A percentile compares a stretch with the other conserved stretches of the same genome.
Conservation (phyloP, 495 filamentous ascomycete genomes). For the Daldinia decipiens region DNA sequence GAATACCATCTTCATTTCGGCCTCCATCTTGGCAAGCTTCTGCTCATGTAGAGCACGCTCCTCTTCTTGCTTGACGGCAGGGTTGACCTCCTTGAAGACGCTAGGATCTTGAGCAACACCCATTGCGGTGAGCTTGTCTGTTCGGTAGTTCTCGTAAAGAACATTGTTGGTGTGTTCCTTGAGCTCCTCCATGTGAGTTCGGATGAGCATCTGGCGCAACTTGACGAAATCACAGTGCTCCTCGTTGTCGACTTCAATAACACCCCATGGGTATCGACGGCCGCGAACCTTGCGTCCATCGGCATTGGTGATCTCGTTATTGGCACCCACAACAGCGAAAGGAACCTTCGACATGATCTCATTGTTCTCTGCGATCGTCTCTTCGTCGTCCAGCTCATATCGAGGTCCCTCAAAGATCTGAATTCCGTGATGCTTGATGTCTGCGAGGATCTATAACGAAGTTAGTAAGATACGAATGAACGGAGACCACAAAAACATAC, state of each 20-base stretch:
- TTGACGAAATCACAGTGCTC: constrained; percentile 99
- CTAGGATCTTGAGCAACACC: constrained; percentile 97
- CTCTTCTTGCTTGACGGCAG: constrained; percentile 99
- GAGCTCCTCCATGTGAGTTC: constrained; percentile 99
- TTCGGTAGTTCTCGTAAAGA: constrained; percentile 99
- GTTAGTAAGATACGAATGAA: constrained; percentile 28
- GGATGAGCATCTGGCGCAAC: constrained; percentile 98
- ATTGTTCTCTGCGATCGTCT: constrained; percentile 99
- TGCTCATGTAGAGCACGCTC: constrained; percentile 97
- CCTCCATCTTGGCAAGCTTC: constrained; percentile 99
- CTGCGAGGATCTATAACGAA: constrained; percentile 82
- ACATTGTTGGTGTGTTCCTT: constrained; percentile 99
- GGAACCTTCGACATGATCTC: constrained; percentile 99
- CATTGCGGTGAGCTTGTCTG: constrained; percentile 97
- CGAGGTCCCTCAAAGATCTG: constrained; percentile 99
- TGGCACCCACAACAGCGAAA: constrained; percentile 97
- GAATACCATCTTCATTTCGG: constrained; percentile 99
- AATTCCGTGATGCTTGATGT: constrained; percentile 95
- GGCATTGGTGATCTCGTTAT: constrained; percentile 85
- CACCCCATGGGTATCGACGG: constrained; percentile 96
- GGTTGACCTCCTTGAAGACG: constrained; percentile 99
- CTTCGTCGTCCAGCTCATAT: constrained; percentile 98
- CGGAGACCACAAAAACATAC: constrained; percentile 63
- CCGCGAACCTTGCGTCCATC: constrained; percentile 97
- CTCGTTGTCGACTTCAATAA: constrained; percentile 99